These are phyloP conservation scores for Castanea sativa DNA, from an alignment of 306 rosid genomes.

Conservation along the genomic window DNA sequence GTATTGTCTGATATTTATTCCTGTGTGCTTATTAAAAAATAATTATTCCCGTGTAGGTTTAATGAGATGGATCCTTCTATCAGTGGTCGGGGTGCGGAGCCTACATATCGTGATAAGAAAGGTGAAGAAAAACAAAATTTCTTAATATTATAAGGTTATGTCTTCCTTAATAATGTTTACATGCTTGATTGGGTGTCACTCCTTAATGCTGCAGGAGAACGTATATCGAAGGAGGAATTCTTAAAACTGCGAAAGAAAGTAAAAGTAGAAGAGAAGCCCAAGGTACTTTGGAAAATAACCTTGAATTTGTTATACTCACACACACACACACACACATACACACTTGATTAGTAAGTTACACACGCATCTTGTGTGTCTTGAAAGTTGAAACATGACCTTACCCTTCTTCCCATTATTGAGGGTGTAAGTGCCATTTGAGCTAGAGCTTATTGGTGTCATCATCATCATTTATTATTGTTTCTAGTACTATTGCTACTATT, in stretches of 20 bases:
- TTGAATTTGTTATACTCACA: neutral
- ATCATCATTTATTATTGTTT: no score
- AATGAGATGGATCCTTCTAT: constrained; percentile 71
- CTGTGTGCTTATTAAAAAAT: no score
- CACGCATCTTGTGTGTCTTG: no score
- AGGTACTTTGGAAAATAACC: constrained; percentile 45
- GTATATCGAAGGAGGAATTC: constrained; percentile 69
- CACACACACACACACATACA: no score
- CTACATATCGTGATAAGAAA: constrained; percentile 80
- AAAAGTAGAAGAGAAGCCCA: constrained; percentile 80
- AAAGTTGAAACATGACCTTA: no score
- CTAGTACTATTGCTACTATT: no score
- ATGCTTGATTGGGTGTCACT: constrained; percentile 13
- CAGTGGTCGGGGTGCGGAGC: constrained; percentile 69
- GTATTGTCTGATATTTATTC: neutral
- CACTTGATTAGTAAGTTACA: no score
- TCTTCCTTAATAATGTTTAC: neutral
- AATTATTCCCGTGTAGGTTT: constrained; percentile 44
- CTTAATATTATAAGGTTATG: constrained; percentile 4
- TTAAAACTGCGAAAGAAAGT: constrained; percentile 65
- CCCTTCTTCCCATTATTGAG: no score
- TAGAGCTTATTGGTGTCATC: no score
- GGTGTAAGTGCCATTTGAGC: no score
- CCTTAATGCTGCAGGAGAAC: constrained; percentile 47
- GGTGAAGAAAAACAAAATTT: constrained; percentile 43